Evolutionary conservation across 208 protist genomes (phyloP), one percentile per base, ranked within the genome.

Genomic region (Kentomonas sorsogonicus): DNA sequence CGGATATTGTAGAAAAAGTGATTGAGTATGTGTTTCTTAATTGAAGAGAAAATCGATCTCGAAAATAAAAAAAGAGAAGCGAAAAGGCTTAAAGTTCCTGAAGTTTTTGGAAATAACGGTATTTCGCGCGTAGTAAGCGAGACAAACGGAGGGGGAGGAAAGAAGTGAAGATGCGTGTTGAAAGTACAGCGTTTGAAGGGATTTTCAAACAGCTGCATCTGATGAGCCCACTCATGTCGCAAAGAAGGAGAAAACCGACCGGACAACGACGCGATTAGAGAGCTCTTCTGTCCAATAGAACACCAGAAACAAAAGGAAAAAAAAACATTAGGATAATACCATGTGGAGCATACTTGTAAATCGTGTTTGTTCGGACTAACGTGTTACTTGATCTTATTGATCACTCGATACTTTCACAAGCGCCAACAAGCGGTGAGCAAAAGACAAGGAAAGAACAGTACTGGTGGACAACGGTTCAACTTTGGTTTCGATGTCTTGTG

Each of bases 291-390:
- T 1, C 5, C 23, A 47, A 68, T 41, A 4, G 2, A 27, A 3
- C 15, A 20, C 26, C 3, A 59, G n/a, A 48, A 26, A 59, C 16
- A 57, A 31, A 54, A 72, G 33, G n/a, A 56, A 56, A 69, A 63
- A 56, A 53, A 51, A 53, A 57, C 36, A 1, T 23, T 10, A 47
- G 18, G 4, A 20, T 23, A 23, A 48, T 54, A 52, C 16, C 20
- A 54, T 7, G 18, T 40, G 3, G n/a, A n/a, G n/a, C n/a, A n/a
- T n/a, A n/a, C n/a, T n/a, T n/a, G n/a, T n/a, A n/a, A n/a, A n/a
- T n/a, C n/a, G n/a, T n/a, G n/a, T n/a, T n/a, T n/a, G n/a, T n/a
- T n/a, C n/a, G n/a, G n/a, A n/a, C n/a, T n/a, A n/a, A n/a, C n/a
- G n/a, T n/a, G n/a, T n/a, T n/a, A n/a, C n/a, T n/a, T n/a, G n/a